Base-by-base conservation (phyloP, 441 rosid species). In the Heliophila coronopifolia region DNA sequence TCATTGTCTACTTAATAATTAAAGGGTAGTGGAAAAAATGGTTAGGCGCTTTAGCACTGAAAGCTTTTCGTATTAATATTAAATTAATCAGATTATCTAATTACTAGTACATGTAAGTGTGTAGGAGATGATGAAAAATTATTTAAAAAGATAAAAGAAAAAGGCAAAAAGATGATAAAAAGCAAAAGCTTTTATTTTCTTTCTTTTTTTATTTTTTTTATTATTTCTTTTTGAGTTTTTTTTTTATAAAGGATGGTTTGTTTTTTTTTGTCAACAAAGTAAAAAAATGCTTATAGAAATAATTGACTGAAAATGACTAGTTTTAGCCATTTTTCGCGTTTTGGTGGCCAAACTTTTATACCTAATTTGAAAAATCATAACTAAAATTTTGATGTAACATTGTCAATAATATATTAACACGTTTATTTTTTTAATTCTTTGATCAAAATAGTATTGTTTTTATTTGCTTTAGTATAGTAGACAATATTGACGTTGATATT, bases 11-110 rank as follows among this genome's bases (percentile, higher is more conserved):
- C 25, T 16, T 16, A 34, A 48, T 50, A 50, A 45, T 61, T 32
- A 46, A 30, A 44, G 14, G 16, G 26, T 26, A 55, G 51, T 54
- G 68, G 58, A 27, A 14, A 26, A 33, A 40, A 32, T 40, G 58
- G 45, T 55, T 63, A 41, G 68, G 51, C 39, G 39, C 51, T 55
- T 55, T 55, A 17, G 51, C 58, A 63, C 62, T 54, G 56, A 63
- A 39, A 43, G 37, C 61, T 46, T 32, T 39, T 63, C 5, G 39
- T 40, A 22, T 55, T 46, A 53, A 52, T 35, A 61, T 54, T 46
- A 38, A 4, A 17, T 52, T 46, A 62, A 62, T 36, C 22, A 34
- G 46, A 33, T 46, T 36, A 62, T 54, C 30, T 61, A 35, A 51
- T 61, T 19, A 42, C 10, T 14, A 12, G 26, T 19, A 45, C 46